Conservation (phyloP, 2,329 filamentous ascomycete genomes). For the Trichoderma sp. region DNA sequence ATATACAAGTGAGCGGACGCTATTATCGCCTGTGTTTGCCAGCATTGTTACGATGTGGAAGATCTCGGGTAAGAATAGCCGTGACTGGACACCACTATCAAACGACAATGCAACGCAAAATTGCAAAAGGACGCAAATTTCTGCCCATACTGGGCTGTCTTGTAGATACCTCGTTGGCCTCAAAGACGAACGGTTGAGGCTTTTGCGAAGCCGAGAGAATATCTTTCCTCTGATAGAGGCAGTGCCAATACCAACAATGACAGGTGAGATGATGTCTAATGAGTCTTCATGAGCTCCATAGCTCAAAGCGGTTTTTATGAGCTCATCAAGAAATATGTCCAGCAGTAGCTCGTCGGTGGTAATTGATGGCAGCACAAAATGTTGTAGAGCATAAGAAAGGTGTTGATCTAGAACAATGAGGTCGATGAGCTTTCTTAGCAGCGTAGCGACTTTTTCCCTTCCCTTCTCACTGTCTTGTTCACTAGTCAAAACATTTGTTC, state of each 20-base stretch:
- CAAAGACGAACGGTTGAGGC: slow-evolving; percentile 66
- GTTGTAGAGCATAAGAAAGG: slow-evolving; percentile 62
- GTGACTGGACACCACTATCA: slow-evolving; percentile 66
- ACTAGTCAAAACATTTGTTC: slow-evolving; percentile 58
- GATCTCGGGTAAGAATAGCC: slow-evolving; percentile 67
- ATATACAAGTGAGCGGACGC: slow-evolving; percentile 61
- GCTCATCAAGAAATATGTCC: slow-evolving; percentile 68
- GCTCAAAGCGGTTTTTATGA: slow-evolving; percentile 62
- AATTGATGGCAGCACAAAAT: slow-evolving; percentile 66
- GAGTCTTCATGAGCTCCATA: slow-evolving; percentile 61
- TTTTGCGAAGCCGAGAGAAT: slow-evolving; percentile 65
- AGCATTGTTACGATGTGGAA: slow-evolving; percentile 73
- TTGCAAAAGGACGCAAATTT: slow-evolving; percentile 66
- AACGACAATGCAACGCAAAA: slow-evolving; percentile 69
- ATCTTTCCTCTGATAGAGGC: slow-evolving; percentile 66
- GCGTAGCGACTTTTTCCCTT: slow-evolving; percentile 62
- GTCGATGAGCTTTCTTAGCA: slow-evolving; percentile 68
- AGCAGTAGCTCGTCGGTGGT: slow-evolving; percentile 65
- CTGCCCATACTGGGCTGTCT: slow-evolving; percentile 69
- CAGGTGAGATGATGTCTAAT: slow-evolving; percentile 62
- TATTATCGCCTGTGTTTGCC: slow-evolving; percentile 62
- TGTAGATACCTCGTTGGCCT: slow-evolving; percentile 65
- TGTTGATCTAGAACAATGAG: slow-evolving; percentile 62
- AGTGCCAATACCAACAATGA: slow-evolving; percentile 64
- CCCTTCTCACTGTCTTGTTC: slow-evolving; percentile 67